A percentile compares a stretch with the other conserved stretches of the same genome.
Conservation (phyloP, 169 alveolate genomes). For the Cryptosporidium sp. region DNA sequence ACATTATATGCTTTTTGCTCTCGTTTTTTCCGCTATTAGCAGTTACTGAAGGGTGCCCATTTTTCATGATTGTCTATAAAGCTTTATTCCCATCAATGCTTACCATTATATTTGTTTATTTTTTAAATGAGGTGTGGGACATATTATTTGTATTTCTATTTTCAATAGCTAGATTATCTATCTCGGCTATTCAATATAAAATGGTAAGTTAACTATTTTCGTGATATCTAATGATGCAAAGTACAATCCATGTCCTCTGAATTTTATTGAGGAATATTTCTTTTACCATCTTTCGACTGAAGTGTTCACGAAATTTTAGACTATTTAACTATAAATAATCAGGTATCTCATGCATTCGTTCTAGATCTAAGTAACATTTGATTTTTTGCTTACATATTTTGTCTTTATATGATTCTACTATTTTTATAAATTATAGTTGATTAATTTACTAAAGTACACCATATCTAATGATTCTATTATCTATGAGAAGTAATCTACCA, state of each 20-base stretch:
- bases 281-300: slow-evolving; percentile 76
- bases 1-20: slow-evolving; percentile 6
- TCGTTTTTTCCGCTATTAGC: slow-evolving; percentile 44
- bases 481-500: background rate
- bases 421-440: too few species aligned
- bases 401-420: too few species aligned
- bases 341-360: slow-evolving; percentile 58
- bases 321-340: background rate
- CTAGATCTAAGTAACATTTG: background rate
- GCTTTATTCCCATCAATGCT: slow-evolving; percentile 29
- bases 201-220: slow-evolving; percentile 57
- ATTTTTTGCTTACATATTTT: background rate
- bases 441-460: too few species aligned
- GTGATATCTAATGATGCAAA: slow-evolving; percentile 39
- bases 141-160: slow-evolving; percentile 1
- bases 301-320: background rate
- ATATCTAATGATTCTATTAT: background rate
- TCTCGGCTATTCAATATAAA: slow-evolving; percentile 28
- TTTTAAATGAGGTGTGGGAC: slow-evolving; percentile 29
- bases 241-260: slow-evolving; percentile 74
- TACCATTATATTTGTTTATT: slow-evolving; percentile 1
- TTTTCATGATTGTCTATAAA: slow-evolving; percentile 57
- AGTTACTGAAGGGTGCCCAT: slow-evolving; percentile 11
- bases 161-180: slow-evolving; percentile 37
- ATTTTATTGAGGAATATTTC: slow-evolving; percentile 1